Conservation (phyloP, 805 yeast species). For the Wickerhamomyces xylosicus region DNA sequence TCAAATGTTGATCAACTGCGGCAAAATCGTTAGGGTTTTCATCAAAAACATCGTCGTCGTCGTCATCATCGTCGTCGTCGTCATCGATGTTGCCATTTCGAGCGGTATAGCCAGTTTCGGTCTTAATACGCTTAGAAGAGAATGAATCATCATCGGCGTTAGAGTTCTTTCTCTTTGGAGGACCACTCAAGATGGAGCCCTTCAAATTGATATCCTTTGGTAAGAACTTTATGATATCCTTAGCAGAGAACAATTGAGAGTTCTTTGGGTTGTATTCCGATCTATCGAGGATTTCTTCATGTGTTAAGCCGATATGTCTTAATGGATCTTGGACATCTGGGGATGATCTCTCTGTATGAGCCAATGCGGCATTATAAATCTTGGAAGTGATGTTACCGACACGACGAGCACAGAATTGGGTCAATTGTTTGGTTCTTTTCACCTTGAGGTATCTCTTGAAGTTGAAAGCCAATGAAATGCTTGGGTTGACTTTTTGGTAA, state of each 20-base stretch:
- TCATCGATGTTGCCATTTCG: conserved; percentile 16
- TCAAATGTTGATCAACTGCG: conserved; percentile 54
- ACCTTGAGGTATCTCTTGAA: conserved; percentile 57
- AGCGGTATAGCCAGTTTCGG: conserved; percentile 26
- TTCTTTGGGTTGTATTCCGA: conserved; percentile 23
- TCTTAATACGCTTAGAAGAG: conserved; percentile 24
- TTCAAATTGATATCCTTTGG: conserved; percentile 33
- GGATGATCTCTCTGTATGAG: conserved; percentile 46
- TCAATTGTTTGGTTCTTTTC: conserved; percentile 55
- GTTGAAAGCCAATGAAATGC: conserved; percentile 47
- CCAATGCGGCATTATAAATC: conserved; percentile 51
- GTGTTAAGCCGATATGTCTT: conserved; percentile 37
- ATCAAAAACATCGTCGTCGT: conserved; percentile 23
- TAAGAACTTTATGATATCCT: conserved; percentile 30
- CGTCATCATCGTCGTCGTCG: conserved; percentile 18
- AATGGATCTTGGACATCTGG: conserved; percentile 31
- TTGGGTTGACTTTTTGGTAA: conserved; percentile 34
- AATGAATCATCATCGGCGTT: conserved; percentile 7
- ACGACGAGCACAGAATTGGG: conserved; percentile 50
- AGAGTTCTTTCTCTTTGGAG: conserved; percentile 25
- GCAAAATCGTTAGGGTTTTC: conserved; percentile 19
- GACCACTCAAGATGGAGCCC: conserved; percentile 33
- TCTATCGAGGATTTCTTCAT: conserved; percentile 29
- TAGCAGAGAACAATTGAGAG: conserved; percentile 27
- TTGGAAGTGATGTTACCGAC: conserved; percentile 60